Conservation (phyloP, 495 filamentous ascomycete genomes). For the Pseudomonodictys pantanalensis region DNA sequence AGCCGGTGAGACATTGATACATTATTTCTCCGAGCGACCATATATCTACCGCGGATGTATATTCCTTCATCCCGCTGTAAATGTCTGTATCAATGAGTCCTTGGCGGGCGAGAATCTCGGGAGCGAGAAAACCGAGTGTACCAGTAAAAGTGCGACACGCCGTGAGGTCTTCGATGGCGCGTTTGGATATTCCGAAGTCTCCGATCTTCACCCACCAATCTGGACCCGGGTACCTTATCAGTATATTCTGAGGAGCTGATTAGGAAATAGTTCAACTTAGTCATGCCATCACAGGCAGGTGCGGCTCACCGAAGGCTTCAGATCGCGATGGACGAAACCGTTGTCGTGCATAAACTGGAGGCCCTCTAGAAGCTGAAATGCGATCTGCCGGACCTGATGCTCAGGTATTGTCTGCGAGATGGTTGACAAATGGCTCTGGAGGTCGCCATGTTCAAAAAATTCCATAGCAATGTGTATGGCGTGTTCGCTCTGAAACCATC, state of each 20-base stretch:
- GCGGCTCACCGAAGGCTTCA: conserved; percentile 31
- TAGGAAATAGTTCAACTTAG: background rate
- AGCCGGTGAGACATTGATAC: too few relatives aligned
- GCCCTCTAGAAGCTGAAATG: conserved; percentile 27
- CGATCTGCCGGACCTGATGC: conserved; percentile 18
- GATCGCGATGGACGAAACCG: conserved; percentile 37
- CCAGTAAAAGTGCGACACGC: background rate
- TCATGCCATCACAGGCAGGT: background rate
- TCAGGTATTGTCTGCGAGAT: conserved; percentile 1
- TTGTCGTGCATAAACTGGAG: conserved; percentile 30
- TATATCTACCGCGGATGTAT: too few relatives aligned
- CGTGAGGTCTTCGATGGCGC: background rate
- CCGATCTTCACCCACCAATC: conserved; percentile 33
- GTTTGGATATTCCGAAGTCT: conserved; percentile 34
- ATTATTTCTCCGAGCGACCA: too few relatives aligned
- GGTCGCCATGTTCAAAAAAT: conserved; percentile 40
- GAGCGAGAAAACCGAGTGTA: background rate
- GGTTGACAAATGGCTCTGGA: conserved; percentile 19
- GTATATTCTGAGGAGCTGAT: conserved; percentile 27
- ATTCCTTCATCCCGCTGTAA: too few relatives aligned
- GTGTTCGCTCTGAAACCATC: conserved; percentile 23
- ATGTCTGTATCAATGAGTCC: too few relatives aligned
- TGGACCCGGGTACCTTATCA: conserved; percentile 22
- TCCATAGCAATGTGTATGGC: conserved; percentile 25
- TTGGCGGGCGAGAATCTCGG: background rate